Conservation (phyloP, 495 filamentous ascomycete genomes). For the Xylaria bambusicola region DNA sequence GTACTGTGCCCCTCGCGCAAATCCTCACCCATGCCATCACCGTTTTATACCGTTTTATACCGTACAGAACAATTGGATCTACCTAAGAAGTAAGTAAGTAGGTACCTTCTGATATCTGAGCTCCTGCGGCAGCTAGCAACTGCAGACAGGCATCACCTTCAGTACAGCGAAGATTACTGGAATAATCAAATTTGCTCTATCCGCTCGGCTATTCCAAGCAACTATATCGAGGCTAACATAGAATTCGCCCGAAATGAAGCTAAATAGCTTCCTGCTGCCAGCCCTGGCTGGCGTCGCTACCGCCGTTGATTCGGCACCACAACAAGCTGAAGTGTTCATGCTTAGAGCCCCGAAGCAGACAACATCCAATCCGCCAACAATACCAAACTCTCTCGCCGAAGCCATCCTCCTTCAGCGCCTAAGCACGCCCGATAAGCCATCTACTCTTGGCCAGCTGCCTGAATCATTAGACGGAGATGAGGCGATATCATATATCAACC, state of each 20-base stretch:
- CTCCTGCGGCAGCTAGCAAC: not conserved
- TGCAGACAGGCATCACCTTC: not conserved
- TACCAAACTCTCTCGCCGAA: constrained; percentile 40
- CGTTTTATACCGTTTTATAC: constrained; percentile 1
- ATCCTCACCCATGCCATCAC: not conserved
- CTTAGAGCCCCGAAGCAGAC: constrained; percentile 24
- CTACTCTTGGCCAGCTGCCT: constrained; percentile 44
- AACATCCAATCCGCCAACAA: constrained; percentile 33
- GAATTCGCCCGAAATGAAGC: constrained; percentile 28
- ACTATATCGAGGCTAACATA: constrained; percentile 1
- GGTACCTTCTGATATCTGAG: not conserved
- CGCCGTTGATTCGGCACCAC: constrained; percentile 25
- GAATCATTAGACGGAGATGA: constrained; percentile 37
- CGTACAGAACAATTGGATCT: not conserved
- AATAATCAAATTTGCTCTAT: constrained; percentile 7
- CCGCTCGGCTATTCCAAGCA: not conserved
- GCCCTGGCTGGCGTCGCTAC: constrained; percentile 37
- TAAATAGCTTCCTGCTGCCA: constrained; percentile 40
- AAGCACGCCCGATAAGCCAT: constrained; percentile 37
- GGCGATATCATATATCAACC: constrained; percentile 43
- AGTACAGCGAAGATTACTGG: constrained; percentile 3
- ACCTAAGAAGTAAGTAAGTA: no score
- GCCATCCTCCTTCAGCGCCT: constrained; percentile 46
- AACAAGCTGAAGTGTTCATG: constrained; percentile 31
- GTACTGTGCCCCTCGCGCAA: no score